Evolutionary conservation across 345 rosid species (phyloP).

Genomic region (Eucalyptus regnans): DNA sequence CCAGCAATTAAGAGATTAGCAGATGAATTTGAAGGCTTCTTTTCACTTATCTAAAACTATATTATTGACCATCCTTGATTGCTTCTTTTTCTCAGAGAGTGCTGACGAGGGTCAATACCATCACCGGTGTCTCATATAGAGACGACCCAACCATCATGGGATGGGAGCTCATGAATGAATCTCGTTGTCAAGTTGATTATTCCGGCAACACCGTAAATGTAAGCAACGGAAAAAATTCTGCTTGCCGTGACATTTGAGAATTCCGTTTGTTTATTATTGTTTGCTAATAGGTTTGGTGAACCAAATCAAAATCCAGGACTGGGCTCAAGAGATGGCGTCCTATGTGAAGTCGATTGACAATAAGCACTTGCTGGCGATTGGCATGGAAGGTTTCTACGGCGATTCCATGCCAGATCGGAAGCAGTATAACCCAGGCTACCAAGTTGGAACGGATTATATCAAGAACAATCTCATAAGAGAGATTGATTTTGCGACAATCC

Average conservation of each 20-base stretch:
- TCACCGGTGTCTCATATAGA: conserved; percentile 17
- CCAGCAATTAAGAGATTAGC: not conserved
- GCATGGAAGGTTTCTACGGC: conserved; percentile 40
- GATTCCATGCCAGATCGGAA: conserved; percentile 17
- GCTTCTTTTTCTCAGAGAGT: conserved; percentile 3
- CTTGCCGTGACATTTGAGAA: not conserved
- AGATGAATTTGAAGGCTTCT: not conserved
- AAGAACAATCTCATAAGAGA: conserved; percentile 8
- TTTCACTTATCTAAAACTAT: not conserved
- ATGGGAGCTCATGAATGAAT: conserved; percentile 45
- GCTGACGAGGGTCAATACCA: conserved; percentile 16
- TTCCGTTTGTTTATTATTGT: not conserved
- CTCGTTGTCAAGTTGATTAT: conserved; percentile 19
- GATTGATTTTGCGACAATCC: conserved; percentile 32
- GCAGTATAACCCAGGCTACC: conserved; percentile 24
- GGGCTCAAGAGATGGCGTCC: conserved; percentile 39
- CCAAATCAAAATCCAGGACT: not conserved
- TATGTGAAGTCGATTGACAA: conserved; percentile 27
- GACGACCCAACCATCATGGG: conserved; percentile 38
- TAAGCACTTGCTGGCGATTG: conserved; percentile 22
- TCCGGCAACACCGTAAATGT: conserved; percentile 24
- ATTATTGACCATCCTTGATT: not conserved
- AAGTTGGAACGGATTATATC: conserved; percentile 31
- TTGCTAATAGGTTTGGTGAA: not conserved
- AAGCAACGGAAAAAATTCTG: not conserved